Evolutionary conservation across 78 protist species (phyloP).

Genomic region (Creolimax fragrantissima): DNA sequence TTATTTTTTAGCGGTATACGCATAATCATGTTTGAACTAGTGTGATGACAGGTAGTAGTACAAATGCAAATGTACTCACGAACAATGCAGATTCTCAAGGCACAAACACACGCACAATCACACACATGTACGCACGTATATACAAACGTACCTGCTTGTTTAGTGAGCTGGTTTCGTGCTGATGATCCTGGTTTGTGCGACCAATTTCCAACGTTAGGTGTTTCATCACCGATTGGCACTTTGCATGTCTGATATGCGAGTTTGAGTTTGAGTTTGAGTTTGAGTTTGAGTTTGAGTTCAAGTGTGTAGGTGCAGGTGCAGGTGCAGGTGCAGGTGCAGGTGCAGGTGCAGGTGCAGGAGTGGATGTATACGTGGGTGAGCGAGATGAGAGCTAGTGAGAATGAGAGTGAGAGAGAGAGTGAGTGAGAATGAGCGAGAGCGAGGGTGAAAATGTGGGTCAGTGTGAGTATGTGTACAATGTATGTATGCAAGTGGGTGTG

Average conservation of each 20-base stretch:
- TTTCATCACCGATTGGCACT: background rate
- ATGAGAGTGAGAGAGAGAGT: background rate
- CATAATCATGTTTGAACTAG: too few species aligned
- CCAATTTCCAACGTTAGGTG: background rate
- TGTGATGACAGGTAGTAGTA: too few species aligned
- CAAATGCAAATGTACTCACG: too few species aligned
- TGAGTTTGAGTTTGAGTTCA: background rate
- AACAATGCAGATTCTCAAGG: too few species aligned
- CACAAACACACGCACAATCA: background rate
- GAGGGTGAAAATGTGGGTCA: background rate
- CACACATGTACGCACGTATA: background rate
- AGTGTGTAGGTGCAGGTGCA: background rate
- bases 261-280: background rate
- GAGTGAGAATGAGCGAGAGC: background rate
- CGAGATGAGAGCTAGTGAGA: background rate
- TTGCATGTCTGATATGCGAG: background rate
- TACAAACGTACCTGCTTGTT: background rate
- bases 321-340: background rate
- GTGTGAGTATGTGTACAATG: background rate
- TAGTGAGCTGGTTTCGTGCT: background rate
- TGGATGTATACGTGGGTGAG: background rate
- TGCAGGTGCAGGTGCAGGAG: background rate
- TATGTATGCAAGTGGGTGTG: background rate
- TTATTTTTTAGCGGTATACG: too few species aligned
- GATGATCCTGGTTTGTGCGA: background rate